Evolutionary conservation across 352 stramenopile genomes (phyloP).

Genomic region (Bremia lactucae): DNA sequence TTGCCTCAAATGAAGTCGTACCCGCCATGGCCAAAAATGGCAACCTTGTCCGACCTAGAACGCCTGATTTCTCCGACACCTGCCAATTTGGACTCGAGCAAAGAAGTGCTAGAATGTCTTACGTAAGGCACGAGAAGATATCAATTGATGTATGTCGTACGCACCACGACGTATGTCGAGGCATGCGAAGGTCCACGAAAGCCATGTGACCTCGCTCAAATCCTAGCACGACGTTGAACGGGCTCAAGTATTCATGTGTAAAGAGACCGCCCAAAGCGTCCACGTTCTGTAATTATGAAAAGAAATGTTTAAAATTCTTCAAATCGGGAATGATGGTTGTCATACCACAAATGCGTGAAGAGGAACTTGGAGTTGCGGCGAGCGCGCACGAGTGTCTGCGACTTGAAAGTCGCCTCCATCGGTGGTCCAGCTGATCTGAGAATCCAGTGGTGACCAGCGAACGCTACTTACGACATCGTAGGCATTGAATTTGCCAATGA

Average conservation of each 20-base stretch:
- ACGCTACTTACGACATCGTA: constrained; percentile 75
- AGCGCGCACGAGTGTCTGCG: constrained; percentile 31
- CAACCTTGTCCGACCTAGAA: constrained; percentile 33
- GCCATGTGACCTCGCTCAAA: constrained; percentile 54
- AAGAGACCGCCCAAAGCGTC: constrained; percentile 47
- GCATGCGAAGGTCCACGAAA: constrained; percentile 59
- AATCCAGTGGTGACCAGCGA: constrained; percentile 40
- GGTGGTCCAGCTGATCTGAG: constrained; percentile 69
- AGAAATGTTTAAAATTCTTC: background rate
- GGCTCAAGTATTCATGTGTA: constrained; percentile 56
- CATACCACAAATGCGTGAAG: constrained; percentile 25
- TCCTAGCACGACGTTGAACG: constrained; percentile 42
- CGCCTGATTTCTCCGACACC: constrained; percentile 46
- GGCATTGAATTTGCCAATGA: constrained; percentile 55
- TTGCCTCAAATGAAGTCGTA: constrained; percentile 15
- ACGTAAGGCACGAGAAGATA: background rate
- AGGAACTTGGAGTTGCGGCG: constrained; percentile 27
- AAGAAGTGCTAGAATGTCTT: constrained; percentile 26
- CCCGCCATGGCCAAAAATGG: constrained; percentile 57
- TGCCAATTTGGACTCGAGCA: constrained; percentile 35
- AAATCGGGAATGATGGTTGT: no score
- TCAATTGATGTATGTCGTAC: background rate
- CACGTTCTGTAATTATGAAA: constrained; percentile 20
- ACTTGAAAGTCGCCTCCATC: constrained; percentile 71
- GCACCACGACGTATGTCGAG: constrained; percentile 35